Evolutionary conservation across 176 grass and related monocot species (phyloP).

Genomic region (Ensete ventricosum): DNA sequence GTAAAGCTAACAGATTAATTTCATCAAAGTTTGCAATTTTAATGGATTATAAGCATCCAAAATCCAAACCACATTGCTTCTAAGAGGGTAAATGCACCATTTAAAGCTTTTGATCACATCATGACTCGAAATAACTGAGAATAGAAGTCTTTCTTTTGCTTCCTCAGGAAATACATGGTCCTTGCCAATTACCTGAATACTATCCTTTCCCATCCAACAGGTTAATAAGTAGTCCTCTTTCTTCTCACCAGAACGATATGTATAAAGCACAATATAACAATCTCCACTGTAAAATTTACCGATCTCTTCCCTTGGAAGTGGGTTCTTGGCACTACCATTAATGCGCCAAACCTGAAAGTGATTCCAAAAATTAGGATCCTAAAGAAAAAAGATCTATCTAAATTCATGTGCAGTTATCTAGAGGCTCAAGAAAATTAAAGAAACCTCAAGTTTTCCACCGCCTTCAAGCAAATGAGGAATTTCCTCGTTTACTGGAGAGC

Average conservation of each 20-base stretch:
- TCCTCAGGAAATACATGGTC: background rate
- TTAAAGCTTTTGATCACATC: too few relatives aligned
- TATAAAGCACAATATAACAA: conserved; percentile 89
- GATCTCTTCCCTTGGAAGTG: conserved; percentile 59
- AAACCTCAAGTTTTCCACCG: conserved; percentile 82
- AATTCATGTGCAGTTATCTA: conserved; percentile 12
- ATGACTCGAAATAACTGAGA: background rate
- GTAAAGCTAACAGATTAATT: too few relatives aligned
- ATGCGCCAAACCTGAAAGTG: conserved; percentile 71
- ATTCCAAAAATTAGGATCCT: conserved; percentile 13
- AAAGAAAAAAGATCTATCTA: conserved; percentile 6
- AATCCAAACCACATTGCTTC: too few relatives aligned
- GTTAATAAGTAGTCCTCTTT: conserved; percentile 89
- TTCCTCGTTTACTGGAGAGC: conserved; percentile 67
- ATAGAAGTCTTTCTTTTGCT: background rate
- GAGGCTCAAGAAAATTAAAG: conserved; percentile 24
- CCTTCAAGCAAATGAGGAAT: conserved; percentile 96
- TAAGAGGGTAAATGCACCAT: too few relatives aligned
- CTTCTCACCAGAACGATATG: conserved; percentile 86
- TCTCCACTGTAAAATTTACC: conserved; percentile 95
- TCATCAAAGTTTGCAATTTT: too few relatives aligned
- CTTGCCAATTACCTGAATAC: conserved; percentile 44
- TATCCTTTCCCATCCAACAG: conserved; percentile 88
- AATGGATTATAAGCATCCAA: too few relatives aligned
- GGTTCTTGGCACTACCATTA: conserved; percentile 58